A percentile compares a stretch with the other conserved stretches of the same genome.
Conservation (phyloP, 1,284 basidiomycete genomes). For the Hortiboletus rubellus region DNA sequence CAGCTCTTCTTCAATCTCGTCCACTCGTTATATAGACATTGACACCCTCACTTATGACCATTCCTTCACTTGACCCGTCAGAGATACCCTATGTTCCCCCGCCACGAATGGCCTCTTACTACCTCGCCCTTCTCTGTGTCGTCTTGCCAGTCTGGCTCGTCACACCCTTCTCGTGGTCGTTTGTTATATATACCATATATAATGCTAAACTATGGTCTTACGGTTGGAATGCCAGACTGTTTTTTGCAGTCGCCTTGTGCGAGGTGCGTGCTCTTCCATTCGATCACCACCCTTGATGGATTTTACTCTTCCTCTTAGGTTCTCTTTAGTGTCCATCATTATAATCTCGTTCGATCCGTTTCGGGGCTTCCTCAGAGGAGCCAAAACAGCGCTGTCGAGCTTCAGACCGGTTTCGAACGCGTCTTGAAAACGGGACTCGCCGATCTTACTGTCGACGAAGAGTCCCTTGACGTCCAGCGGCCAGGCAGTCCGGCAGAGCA, state of each 20-base stretch:
- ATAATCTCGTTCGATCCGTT: slow-evolving; percentile 54
- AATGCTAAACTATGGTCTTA: slow-evolving; percentile 47
- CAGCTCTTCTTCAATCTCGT: neutral
- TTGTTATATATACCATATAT: slow-evolving; percentile 56
- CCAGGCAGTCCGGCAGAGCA: slow-evolving; percentile 63
- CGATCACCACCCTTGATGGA: neutral
- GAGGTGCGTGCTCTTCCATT: slow-evolving; percentile 47
- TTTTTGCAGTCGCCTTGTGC: slow-evolving; percentile 52
- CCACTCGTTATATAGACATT: too few species aligned
- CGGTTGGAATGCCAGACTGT: slow-evolving; percentile 37
- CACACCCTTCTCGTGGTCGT: slow-evolving; percentile 70
- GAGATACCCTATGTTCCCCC: slow-evolving; percentile 41
- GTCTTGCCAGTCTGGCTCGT: slow-evolving; percentile 73
- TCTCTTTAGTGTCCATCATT: slow-evolving; percentile 76
- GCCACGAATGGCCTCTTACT: slow-evolving; percentile 52
- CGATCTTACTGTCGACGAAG: slow-evolving; percentile 55
- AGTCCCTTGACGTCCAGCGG: slow-evolving; percentile 49
- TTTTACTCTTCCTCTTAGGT: slow-evolving; percentile 45
- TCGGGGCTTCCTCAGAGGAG: slow-evolving; percentile 50
- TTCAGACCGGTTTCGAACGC: slow-evolving; percentile 59
- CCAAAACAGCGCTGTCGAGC: slow-evolving; percentile 51
- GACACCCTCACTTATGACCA: slow-evolving; percentile 3
- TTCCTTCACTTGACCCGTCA: slow-evolving; percentile 34
- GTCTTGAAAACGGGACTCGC: slow-evolving; percentile 60
- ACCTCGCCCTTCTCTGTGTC: slow-evolving; percentile 54